Evolutionary conservation across 305 asterid genomes (phyloP), one percentile per base, ranked within the genome.

Genomic region (Fraxinus angustifolia): DNA sequence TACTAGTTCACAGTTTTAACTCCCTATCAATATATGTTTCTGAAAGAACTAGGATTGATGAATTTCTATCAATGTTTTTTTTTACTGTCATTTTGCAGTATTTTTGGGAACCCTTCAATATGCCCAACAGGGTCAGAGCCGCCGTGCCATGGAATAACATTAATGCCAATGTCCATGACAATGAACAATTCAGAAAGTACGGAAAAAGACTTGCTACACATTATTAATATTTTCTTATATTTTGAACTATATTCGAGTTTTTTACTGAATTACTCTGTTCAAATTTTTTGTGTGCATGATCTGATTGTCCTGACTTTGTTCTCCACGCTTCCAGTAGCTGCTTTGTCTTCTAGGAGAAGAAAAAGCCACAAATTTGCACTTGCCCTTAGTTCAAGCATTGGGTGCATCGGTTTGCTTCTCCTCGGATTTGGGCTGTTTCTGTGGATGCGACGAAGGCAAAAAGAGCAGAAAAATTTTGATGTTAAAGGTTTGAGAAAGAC

Each of bases 141-240:
- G 40, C 72, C 84, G 21, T 88, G 91, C 86, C 67, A 78, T 56
- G 85, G 82, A 65, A 81, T 81, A 79, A 73, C 87, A 21, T 67
- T 88, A 82, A 82, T 85, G 83, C 91, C 91, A 3, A 86, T 88
- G 91, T 86, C 91, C 36, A 88, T 88, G 90, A 73, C 87, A 36
- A 81, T 87, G 85, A 88, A 88, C 79, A 33, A 80, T 35, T 85
- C 91, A 40, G 76, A 67, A 42, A 76, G 91, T 88, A 88, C 4
- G 76, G 17, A 11, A 65, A 21, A 65, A 50, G 8, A n/a, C 60
- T 50, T 50, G 2, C 60, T 50, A 1, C 34, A 23, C 72, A 65
- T 21, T 65, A 11, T 65, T 65, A 65, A 11, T 26, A 26, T 65
- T 23, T 62, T 58, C 73, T 65, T 65, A 23, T 65, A 65, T 65